These are phyloP conservation scores for Begonia fuchsioides DNA, from an alignment of 306 rosid genomes.

Conservation along the genomic window DNA sequence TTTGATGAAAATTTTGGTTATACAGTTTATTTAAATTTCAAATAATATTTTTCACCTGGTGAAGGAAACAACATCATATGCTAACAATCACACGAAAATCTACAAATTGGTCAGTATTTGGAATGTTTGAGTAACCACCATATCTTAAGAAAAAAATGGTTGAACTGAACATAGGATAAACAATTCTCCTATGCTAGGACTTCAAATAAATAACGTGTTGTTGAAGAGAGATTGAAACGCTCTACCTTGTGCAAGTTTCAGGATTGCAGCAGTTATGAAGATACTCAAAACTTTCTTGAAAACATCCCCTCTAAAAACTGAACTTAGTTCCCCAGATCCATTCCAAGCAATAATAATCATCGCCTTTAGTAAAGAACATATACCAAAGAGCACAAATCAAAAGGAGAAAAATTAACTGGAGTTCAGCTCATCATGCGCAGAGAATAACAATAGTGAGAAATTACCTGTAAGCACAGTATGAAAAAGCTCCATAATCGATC, in stretches of 20 bases:
- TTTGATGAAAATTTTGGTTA: too few relatives aligned
- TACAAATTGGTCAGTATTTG: too few relatives aligned
- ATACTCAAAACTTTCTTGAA: conserved; percentile 84
- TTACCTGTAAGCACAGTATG: conserved; percentile 75
- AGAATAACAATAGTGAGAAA: conserved; percentile 5
- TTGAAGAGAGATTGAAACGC: conserved; percentile 8
- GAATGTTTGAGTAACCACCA: not conserved
- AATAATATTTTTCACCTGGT: too few relatives aligned
- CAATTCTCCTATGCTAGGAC: not conserved
- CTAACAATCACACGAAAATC: too few relatives aligned
- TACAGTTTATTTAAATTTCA: too few relatives aligned
- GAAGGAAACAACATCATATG: too few relatives aligned
- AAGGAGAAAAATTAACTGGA: not conserved
- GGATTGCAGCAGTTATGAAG: conserved; percentile 87
- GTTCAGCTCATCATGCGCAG: too few relatives aligned
- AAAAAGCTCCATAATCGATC: conserved; percentile 97
- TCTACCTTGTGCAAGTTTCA: conserved; percentile 92
- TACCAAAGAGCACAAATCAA: conserved; percentile 6
- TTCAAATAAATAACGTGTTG: not conserved
- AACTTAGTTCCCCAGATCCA: conserved; percentile 48
- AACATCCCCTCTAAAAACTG: conserved; percentile 51
- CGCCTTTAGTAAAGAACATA: conserved; percentile 39
- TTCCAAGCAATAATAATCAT: conserved; percentile 92
- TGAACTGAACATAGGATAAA: not conserved
- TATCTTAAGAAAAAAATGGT: not conserved